A percentile compares a stretch with the other conserved stretches of the same genome.
phyloP scores from a whole-genome alignment of 768 basidiomycete species.

The Melanogaster broomeanus region DNA sequence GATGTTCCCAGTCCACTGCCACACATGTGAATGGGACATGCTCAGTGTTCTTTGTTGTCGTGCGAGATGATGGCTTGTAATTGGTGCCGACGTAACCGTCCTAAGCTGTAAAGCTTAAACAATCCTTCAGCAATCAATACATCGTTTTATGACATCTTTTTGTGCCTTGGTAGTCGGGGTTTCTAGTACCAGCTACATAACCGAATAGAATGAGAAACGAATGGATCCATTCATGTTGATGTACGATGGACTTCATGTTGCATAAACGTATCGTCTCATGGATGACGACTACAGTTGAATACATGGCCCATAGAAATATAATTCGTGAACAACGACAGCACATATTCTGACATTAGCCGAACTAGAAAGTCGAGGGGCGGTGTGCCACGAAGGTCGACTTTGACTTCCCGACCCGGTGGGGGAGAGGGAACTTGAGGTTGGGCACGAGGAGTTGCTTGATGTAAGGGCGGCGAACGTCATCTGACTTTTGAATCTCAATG shows the following conservation, averaged over 20 bases:
- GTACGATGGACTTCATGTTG: slow-evolving; percentile 11
- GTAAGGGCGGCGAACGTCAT: slow-evolving; percentile 93
- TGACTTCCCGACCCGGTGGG: slow-evolving; percentile 80
- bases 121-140: too few relatives aligned
- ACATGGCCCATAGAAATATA: slow-evolving; percentile 10
- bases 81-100: slow-evolving; percentile 40
- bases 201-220: too few relatives aligned
- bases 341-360: not conserved
- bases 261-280: slow-evolving; percentile 10
- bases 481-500: slow-evolving; percentile 90
- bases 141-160: too few relatives aligned
- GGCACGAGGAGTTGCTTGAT: slow-evolving; percentile 95
- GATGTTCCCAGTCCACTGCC: slow-evolving; percentile 13
- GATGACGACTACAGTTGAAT: slow-evolving; percentile 11
- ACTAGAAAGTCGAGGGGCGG: slow-evolving; percentile 74
- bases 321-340: not conserved
- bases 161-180: too few relatives aligned
- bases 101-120: too few relatives aligned
- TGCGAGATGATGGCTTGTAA: slow-evolving; percentile 39
- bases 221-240: not conserved
- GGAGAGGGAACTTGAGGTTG: slow-evolving; percentile 95
- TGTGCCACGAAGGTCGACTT: slow-evolving; percentile 80
- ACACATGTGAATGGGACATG: slow-evolving; percentile 22
- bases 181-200: too few relatives aligned
- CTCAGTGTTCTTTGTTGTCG: not conserved